Evolutionary conservation across 2,329 filamentous ascomycete genomes (phyloP), one percentile per base, ranked within the genome.

Genomic region (Whalleya microplaca): DNA sequence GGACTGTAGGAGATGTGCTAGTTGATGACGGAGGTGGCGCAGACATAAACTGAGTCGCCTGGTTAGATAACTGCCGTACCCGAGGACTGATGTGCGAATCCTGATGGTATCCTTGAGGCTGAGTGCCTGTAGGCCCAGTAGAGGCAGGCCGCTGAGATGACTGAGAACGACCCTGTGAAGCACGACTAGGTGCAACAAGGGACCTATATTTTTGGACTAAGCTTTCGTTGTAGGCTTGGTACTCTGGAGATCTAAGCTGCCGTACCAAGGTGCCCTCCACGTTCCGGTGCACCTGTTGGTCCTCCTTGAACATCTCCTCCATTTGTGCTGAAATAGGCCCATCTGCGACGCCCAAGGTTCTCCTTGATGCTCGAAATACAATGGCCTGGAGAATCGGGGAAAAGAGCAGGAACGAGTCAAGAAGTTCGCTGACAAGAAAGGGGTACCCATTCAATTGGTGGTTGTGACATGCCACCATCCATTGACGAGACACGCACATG

Each of bases 341-440:
- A 54, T 79, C 76, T 5, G 45, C 21, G 16, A 75, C 63, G 3
- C 75, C 75, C 60, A 82, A 71, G n/a, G 80, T 74, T 41, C 82
- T 78, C 46, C 80, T 68, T 10, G 77, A 75, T 3, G 80, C 76
- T 21, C 76, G 77, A 64, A 86, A 88, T 2, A 85, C 70, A 23
- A 85, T 79, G 1, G 69, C 70, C 62, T 85, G 82, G 6, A 89
- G 70, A 1, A 79, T 74, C 0, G 73, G 66, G 0, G 85, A 88
- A 7, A 66, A 68, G 12, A 87, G 68, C 5, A 69, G 66, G 37
- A 88, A 74, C 12, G 70, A 63, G n/a, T 69, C 66, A 3, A 76
- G 68, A 23, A 89, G 71, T 63, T 89, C 86, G 51, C 78, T 75
- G 32, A 83, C 77, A n/a, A 86, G 71, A 4, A 85, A 80, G 2